Base-by-base conservation (phyloP, 305 asterid species). In the Fraxinus latifolia region DNA sequence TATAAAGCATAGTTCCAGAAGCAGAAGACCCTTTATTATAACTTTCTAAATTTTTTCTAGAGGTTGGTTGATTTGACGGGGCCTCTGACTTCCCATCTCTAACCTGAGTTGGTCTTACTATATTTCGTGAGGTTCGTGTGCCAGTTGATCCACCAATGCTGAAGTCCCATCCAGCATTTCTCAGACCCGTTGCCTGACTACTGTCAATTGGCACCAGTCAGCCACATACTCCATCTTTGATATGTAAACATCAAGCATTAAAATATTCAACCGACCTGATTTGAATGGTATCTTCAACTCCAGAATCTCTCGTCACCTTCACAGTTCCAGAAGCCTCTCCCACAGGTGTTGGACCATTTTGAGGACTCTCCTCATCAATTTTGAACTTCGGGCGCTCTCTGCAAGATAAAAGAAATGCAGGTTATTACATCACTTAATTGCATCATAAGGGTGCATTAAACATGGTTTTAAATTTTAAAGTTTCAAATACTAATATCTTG, bases 151-250 rank as follows among this genome's bases (percentile, higher is more conserved):
- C 97, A 80, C 97, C 93, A 82, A 93, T 90, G 86, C 95, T 93
- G 87, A 93, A 93, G 89, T 95, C 97, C 98, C 98, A 93, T 87
- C 95, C 97, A 34, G 96, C 87, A 89, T 91, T 90, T 85, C 83
- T 88, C 85, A 82, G 77, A 80, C 93, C 89, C 77, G 79, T 87
- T 73, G 88, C 95, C 91, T 93, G 97, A 85, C 91, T 89, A 86
- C 91, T 89, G 90, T 80, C 29, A 82, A 55, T 72, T 23, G 73
- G 82, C 58, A 73, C 65, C 77, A 80, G 50, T 85, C 84, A 85
- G 91, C 70, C 78, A 78, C 65, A 83, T 75, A 23, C 75, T 79
- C 27, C 36, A 79, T 31, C 37, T 77, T 53, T 79, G 78, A 72
- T 53, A 62, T 76, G 80, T 74, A 68, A 39, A 19, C 29, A 74